Conservation (phyloP, 306 rosid genomes). For the Argentina anserina region DNA sequence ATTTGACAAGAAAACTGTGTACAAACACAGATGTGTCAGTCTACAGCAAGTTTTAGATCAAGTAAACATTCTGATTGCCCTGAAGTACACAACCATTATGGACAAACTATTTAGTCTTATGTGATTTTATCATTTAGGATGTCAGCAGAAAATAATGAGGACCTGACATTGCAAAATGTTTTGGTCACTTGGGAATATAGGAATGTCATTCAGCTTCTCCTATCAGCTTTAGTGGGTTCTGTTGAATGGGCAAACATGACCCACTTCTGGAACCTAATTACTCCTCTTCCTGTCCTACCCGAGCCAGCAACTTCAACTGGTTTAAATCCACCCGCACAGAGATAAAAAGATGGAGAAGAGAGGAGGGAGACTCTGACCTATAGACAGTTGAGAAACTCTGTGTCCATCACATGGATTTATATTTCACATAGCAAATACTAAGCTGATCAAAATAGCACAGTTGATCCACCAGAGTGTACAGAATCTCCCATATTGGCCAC, state of each 20-base stretch:
- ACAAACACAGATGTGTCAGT: neutral
- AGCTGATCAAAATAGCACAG: constrained; percentile 4
- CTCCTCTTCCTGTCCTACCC: constrained; percentile 15
- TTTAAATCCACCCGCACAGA: constrained; percentile 9
- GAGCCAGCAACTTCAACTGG: constrained; percentile 5
- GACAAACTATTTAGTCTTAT: neutral
- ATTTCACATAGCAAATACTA: neutral
- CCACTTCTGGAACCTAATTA: constrained; percentile 31
- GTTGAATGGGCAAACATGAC: constrained; percentile 22
- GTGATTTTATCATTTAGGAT: constrained; percentile 2
- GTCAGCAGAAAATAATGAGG: neutral
- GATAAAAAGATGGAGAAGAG: constrained; percentile 9
- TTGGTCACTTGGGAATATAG: constrained; percentile 13
- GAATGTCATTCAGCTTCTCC: constrained; percentile 16
- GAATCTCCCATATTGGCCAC: constrained; percentile 9
- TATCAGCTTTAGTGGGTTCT: constrained; percentile 11
- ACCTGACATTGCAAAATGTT: constrained; percentile 1
- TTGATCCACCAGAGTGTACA: neutral
- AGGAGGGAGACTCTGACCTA: constrained; percentile 20
- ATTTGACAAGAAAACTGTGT: neutral
- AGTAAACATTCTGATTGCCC: neutral
- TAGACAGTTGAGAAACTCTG: constrained; percentile 20
- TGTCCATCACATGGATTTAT: constrained; percentile 14
- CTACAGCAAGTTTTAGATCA: neutral
- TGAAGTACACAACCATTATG: neutral